These are phyloP conservation scores for Modicella reniformis DNA, from an alignment of 371 early-diverging fungal genomes.

Conservation along the genomic window DNA sequence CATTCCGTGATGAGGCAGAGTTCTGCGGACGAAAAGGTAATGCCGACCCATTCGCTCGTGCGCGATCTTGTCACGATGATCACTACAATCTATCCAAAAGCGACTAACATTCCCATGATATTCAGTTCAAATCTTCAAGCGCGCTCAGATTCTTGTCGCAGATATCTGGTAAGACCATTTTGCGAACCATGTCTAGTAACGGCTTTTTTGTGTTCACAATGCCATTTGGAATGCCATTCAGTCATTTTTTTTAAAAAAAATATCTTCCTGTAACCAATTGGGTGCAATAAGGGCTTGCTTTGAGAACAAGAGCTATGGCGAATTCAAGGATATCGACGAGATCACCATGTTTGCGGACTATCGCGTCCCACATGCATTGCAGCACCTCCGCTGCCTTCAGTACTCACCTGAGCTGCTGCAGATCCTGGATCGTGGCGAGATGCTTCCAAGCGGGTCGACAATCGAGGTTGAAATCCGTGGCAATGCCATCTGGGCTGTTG, in stretches of 20 bases:
- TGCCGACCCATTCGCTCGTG: no score
- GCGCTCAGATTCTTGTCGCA: constrained; percentile 91
- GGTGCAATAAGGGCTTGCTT: constrained; percentile 86
- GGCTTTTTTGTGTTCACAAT: no score
- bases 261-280: constrained; percentile 3
- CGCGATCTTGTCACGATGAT: no score
- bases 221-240: not conserved
- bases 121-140: constrained; percentile 78
- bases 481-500: constrained; percentile 87
- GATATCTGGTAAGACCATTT: constrained; percentile 75
- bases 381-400: constrained; percentile 74
- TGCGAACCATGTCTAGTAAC: no score
- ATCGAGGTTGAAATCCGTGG: constrained; percentile 89
- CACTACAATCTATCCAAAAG: not conserved
- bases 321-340: constrained; percentile 80
- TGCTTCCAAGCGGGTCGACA: constrained; percentile 68
- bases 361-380: constrained; percentile 75
- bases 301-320: constrained; percentile 72
- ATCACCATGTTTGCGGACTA: constrained; percentile 96
- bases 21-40: constrained; percentile 72
- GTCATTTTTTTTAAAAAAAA: not conserved
- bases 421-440: constrained; percentile 57
- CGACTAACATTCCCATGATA: not conserved
- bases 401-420: constrained; percentile 71
- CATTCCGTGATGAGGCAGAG: constrained; percentile 76